phyloP scores from a whole-genome alignment of 495 filamentous ascomycete species.

The Talaromyces thailandensis region DNA sequence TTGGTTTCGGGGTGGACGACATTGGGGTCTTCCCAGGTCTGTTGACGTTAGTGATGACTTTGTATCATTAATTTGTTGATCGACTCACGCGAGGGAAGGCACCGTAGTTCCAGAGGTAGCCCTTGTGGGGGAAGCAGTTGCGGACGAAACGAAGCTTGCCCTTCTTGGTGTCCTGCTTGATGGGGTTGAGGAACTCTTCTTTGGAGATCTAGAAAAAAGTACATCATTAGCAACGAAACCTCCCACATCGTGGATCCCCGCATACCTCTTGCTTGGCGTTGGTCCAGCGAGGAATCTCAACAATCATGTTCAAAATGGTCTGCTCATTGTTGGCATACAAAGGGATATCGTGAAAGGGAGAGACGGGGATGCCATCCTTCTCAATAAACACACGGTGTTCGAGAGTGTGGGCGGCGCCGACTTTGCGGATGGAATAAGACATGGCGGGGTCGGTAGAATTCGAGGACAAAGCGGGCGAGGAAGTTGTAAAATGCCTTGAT shows the following conservation, averaged over 20 bases:
- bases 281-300: conserved; percentile 98
- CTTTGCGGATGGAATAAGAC: conserved; percentile 66
- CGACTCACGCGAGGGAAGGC: conserved; percentile 86
- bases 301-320: conserved; percentile 96
- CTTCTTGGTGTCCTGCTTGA: conserved; percentile 65
- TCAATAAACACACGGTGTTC: conserved; percentile 97
- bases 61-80: background rate
- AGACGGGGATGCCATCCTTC: conserved; percentile 89
- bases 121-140: conserved; percentile 99
- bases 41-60: conserved; percentile 9
- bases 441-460: conserved; percentile 20
- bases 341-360: conserved; percentile 97
- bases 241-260: background rate
- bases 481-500: conserved; percentile 44
- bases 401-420: conserved; percentile 82
- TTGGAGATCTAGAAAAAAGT: conserved; percentile 68
- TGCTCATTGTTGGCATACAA: conserved; percentile 92
- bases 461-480: conserved; percentile 12
- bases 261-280: conserved; percentile 97
- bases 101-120: conserved; percentile 99
- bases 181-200: conserved; percentile 93
- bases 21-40: conserved; percentile 99
- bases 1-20: conserved; percentile 95
- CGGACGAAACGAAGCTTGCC: conserved; percentile 80
- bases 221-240: background rate